Conservation (phyloP, 2,329 filamentous ascomycete species). For the Raffaelea albimanens region DNA sequence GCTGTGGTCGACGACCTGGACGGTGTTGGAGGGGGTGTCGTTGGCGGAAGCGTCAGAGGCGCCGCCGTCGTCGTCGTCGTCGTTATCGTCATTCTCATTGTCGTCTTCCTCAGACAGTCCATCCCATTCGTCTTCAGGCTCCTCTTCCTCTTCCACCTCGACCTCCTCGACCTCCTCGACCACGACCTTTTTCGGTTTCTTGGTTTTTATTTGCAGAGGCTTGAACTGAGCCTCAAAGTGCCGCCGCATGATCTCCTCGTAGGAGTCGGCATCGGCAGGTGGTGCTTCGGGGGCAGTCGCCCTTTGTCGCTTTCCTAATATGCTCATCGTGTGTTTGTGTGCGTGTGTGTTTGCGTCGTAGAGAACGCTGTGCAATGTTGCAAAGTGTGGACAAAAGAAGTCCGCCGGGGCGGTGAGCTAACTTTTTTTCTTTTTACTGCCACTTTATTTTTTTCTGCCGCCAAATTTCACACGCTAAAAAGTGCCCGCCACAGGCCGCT, state of each 20-base stretch:
- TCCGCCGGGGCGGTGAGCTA: constrained; percentile 5
- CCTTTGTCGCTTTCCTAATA: constrained; percentile 42
- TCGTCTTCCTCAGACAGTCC: constrained; percentile 17
- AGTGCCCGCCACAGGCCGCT: no score
- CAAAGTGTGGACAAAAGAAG: not conserved
- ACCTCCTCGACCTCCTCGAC: constrained; percentile 16
- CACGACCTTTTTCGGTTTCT: not conserved
- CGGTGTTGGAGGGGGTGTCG: constrained; percentile 18
- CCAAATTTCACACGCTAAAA: no score
- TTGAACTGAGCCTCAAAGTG: constrained; percentile 86
- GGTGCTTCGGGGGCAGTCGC: constrained; percentile 9
- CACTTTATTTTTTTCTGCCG: not conserved
- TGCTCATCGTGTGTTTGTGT: constrained; percentile 24
- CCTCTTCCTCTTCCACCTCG: no score
- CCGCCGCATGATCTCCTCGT: constrained; percentile 63
- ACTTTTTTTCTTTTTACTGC: not conserved
- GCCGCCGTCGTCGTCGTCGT: constrained; percentile 8
- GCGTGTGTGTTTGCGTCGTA: not conserved
- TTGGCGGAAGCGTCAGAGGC: constrained; percentile 13
- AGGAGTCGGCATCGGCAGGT: constrained; percentile 6
- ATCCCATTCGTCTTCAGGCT: no score
- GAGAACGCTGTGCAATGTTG: not conserved
- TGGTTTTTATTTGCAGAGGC: constrained; percentile 42
- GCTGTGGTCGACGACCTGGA: constrained; percentile 57
- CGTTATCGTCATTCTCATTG: constrained; percentile 27